A percentile compares a stretch with the other conserved stretches of the same genome.
Conservation (phyloP, 2,329 filamentous ascomycete species). For the Fusarium temperatum region DNA sequence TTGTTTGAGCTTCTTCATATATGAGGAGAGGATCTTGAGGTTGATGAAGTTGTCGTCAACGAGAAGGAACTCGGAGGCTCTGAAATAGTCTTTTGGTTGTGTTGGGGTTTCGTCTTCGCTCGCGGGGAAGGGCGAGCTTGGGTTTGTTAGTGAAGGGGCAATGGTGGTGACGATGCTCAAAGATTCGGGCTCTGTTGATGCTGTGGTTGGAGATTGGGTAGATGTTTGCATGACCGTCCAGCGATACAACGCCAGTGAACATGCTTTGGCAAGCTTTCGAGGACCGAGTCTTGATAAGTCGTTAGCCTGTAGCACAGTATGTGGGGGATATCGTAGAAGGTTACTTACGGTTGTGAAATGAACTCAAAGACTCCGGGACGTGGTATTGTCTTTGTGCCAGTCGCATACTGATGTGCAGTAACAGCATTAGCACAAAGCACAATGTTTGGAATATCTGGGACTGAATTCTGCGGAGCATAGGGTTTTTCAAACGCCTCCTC, state of each 20-base stretch:
- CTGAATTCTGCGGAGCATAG: neutral
- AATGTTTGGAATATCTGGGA: conserved; percentile 37
- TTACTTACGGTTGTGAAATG: conserved; percentile 50
- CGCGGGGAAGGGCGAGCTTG: conserved; percentile 5
- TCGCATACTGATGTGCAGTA: conserved; percentile 43
- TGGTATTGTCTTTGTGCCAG: conserved; percentile 22
- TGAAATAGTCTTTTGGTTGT: neutral
- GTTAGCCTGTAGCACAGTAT: neutral
- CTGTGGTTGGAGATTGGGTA: neutral
- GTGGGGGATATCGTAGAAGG: accelerated
- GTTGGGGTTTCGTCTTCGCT: conserved; percentile 20
- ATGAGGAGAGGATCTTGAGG: conserved; percentile 46
- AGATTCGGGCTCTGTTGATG: neutral
- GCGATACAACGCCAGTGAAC: conserved; percentile 40
- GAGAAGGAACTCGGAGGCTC: conserved; percentile 43
- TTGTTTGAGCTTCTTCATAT: conserved; percentile 48
- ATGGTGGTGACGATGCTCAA: neutral
- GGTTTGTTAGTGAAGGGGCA: neutral
- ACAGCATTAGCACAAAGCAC: conserved; percentile 47
- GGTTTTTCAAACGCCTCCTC: conserved; percentile 13
- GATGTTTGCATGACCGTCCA: conserved; percentile 37
- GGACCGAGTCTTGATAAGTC: conserved; percentile 45
- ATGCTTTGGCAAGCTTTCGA: conserved; percentile 49
- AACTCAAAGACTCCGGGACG: conserved; percentile 47
- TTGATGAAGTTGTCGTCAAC: conserved; percentile 56